phyloP scores from a whole-genome alignment of 2,329 filamentous ascomycete species.

The Colletotrichum ledebouriae region DNA sequence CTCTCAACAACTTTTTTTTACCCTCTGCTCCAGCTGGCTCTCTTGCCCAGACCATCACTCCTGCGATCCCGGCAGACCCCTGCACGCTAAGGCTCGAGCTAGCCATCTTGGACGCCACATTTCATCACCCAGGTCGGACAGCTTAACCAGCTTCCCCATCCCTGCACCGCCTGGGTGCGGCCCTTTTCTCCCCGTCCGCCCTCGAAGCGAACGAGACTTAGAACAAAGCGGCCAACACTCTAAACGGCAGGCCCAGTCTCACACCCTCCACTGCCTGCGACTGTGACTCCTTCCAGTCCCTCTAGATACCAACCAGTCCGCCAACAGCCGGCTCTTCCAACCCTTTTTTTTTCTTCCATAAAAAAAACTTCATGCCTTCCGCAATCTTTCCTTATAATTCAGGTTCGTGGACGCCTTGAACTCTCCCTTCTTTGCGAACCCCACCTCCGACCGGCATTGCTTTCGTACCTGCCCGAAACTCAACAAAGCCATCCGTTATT shows the following conservation, averaged over 20 bases:
- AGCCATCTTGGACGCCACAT: constrained; percentile 37
- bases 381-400: constrained; percentile 36
- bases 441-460: too few relatives aligned
- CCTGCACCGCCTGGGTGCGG: constrained; percentile 32
- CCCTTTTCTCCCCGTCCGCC: constrained; percentile 5
- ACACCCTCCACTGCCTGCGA: constrained; percentile 23
- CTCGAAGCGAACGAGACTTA: constrained; percentile 35
- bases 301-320: constrained; percentile 11
- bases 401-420: constrained; percentile 34
- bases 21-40: constrained; percentile 3
- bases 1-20: constrained; percentile 39
- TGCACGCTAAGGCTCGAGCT: constrained; percentile 39
- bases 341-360: not conserved
- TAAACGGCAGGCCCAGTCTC: constrained; percentile 33
- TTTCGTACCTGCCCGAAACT: not conserved
- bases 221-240: constrained; percentile 34
- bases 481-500: constrained; percentile 11
- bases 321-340: constrained; percentile 23
- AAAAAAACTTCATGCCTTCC: constrained; percentile 37
- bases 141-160: constrained; percentile 41
- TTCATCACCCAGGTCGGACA: constrained; percentile 38
- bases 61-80: constrained; percentile 36
- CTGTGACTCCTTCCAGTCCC: constrained; percentile 28
- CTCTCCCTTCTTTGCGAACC: not conserved
- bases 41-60: constrained; percentile 23